phyloP scores from a whole-genome alignment of 2,329 filamentous ascomycete genomes.

The Cercospora sp. region DNA sequence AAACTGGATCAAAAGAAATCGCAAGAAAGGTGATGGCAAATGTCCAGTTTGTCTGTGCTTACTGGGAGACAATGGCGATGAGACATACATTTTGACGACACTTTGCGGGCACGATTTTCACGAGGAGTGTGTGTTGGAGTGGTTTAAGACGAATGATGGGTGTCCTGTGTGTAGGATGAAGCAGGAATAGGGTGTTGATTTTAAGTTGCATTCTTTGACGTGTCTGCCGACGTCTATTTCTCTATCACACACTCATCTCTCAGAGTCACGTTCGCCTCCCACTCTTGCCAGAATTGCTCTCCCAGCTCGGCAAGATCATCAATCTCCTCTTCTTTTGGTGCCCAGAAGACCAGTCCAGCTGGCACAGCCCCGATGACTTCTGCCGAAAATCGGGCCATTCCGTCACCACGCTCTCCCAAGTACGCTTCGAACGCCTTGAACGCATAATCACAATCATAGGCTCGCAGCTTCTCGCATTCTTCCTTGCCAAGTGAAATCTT shows the following conservation, averaged over 20 bases:
- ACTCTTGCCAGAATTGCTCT: not conserved
- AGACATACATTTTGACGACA: not conserved
- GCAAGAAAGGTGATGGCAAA: not conserved
- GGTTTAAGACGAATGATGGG: conserved; percentile 2
- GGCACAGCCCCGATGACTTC: no score
- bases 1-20: not conserved
- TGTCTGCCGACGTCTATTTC: not conserved
- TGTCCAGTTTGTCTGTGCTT: conserved; percentile 6
- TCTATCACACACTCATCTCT: not conserved
- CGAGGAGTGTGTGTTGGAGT: conserved; percentile 1
- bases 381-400: no score
- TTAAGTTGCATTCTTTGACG: not conserved
- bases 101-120: conserved; percentile 7
- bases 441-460: no score
- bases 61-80: not conserved
- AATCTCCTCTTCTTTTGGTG: not conserved
- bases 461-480: no score
- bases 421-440: no score
- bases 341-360: not conserved
- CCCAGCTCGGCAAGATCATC: not conserved
- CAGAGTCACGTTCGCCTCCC: not conserved
- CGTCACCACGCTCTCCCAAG: no score
- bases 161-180: conserved; percentile 8
- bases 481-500: no score
- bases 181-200: not conserved